These are phyloP conservation scores for Helotiales sp. DNA, from an alignment of 2,329 filamentous ascomycete genomes.

Conservation along the genomic window DNA sequence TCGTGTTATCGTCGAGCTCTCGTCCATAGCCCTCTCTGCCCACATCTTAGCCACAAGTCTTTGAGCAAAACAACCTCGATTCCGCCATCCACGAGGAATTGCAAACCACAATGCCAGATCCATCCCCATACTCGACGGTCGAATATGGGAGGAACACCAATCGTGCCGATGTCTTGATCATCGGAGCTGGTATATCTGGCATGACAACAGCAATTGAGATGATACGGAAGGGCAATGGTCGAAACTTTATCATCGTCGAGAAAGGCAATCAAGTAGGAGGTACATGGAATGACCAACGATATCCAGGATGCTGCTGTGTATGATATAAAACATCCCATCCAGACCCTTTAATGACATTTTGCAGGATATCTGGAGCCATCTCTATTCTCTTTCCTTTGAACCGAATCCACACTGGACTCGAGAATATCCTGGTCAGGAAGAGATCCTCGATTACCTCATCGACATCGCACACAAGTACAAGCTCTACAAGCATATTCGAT, in stretches of 20 bases:
- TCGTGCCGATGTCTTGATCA: constrained; percentile 36
- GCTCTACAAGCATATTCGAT: constrained; percentile 56
- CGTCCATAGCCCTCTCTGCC: no score
- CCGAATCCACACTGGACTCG: constrained; percentile 58
- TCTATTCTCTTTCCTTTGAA: constrained; percentile 60
- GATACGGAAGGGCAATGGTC: constrained; percentile 44
- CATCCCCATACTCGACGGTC: constrained; percentile 12
- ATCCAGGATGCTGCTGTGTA: constrained; percentile 56
- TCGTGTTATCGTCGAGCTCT: neutral
- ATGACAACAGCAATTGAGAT: constrained; percentile 44
- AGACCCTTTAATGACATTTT: neutral
- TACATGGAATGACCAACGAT: constrained; percentile 56
- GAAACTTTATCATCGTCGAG: constrained; percentile 44
- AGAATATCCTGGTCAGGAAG: constrained; percentile 59
- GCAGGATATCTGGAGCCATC: constrained; percentile 46
- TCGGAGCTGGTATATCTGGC: constrained; percentile 43
- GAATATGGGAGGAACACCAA: constrained; percentile 26
- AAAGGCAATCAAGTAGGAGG: constrained; percentile 44
- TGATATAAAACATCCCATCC: constrained; percentile 30
- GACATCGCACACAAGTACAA: constrained; percentile 52
- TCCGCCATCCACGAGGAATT: no score
- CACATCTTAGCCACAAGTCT: no score
- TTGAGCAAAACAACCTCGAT: no score
- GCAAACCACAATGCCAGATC: constrained; percentile 15
- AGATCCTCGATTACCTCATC: constrained; percentile 56